Base-by-base conservation (phyloP, 2,329 filamentous ascomycete genomes). In the Chaetomiaceae sp. region DNA sequence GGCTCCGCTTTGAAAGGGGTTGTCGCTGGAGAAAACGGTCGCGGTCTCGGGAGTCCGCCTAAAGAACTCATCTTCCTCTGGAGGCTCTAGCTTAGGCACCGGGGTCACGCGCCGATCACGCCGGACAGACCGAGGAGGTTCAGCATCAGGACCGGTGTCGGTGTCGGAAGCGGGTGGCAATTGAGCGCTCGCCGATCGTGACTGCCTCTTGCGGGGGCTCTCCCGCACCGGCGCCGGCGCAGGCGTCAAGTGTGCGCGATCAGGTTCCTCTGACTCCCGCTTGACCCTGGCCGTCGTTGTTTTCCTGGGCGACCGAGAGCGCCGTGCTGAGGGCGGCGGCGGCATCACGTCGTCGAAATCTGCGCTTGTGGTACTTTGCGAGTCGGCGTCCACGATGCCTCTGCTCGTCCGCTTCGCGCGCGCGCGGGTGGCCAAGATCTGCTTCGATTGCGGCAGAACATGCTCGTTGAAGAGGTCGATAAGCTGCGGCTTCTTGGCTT, bases 1-100 rank as follows among this genome's bases (percentile, higher is more conserved):
- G 64, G 83, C 86, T 33, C 88, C 85, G 61, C 86, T 87, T 64
- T 97, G 91, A 62, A 97, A 97, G 0, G 91, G 90, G 59, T 97
- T 97, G 44, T 96, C 88, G 56, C 83, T 78, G 1, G 85, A 88
- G 65, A 97, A 97, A 26, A 86, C 83, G 58, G 75, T 84, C 27
- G 77, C 75, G 6, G 76, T 73, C 32, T 70, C 67, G 18, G 63
- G 61, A 17, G 65, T 64, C 11, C 62, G 61, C 49, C 65, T 59
- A 54, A 68, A 69, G 50, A 68, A 64, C 20, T 65, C 65, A 36
- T 72, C 71, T 8, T 73, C 69, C 43, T 78, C 68, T 6, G 70
- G 65, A 41, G 75, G 73, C 48, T 86, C 81, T 2, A 64, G 57
- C 59, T 80, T 81, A 35, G 78, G 65, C 47, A 70, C 68, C 2